A percentile compares a stretch with the other conserved stretches of the same genome.
These are phyloP conservation scores for Golubevia pallescens DNA, from an alignment of 1,284 basidiomycete genomes.

Conservation along the genomic window DNA sequence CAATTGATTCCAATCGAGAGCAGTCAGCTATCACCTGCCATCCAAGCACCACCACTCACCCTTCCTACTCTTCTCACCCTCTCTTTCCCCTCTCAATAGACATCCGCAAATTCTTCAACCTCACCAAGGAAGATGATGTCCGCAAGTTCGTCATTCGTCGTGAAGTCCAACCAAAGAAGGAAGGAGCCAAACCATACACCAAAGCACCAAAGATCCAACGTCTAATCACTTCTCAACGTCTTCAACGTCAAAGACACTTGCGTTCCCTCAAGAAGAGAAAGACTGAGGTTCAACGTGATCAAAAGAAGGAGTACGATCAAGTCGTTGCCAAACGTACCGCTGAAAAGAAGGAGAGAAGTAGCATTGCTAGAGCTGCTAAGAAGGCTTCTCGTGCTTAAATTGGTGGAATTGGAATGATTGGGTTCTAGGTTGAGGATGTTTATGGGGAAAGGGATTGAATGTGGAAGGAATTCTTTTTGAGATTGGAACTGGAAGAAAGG, in stretches of 20 bases:
- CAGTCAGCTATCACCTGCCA: too few relatives aligned
- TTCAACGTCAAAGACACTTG: slow-evolving; percentile 63
- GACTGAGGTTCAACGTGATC: slow-evolving; percentile 47
- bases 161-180: slow-evolving; percentile 92
- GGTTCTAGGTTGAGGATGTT: too few relatives aligned
- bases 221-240: slow-evolving; percentile 60
- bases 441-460: too few relatives aligned
- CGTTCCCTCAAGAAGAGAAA: slow-evolving; percentile 55
- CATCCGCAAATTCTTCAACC: slow-evolving; percentile 98
- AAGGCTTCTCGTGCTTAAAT: slow-evolving; percentile 36
- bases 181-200: slow-evolving; percentile 91
- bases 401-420: too few relatives aligned
- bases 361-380: slow-evolving; percentile 31
- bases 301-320: slow-evolving; percentile 57
- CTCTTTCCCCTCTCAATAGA: too few relatives aligned
- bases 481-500: too few relatives aligned
- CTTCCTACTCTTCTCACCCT: too few relatives aligned
- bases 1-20: too few relatives aligned
- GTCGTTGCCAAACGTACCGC: slow-evolving; percentile 51
- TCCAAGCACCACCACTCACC: too few relatives aligned
- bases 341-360: slow-evolving; percentile 48
- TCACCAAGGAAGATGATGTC: slow-evolving; percentile 97
- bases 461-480: too few relatives aligned
- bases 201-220: slow-evolving; percentile 69
- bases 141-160: slow-evolving; percentile 87